Evolutionary conservation across 1,284 basidiomycete species (phyloP).

Genomic region (Paramarasmius palmivorus): DNA sequence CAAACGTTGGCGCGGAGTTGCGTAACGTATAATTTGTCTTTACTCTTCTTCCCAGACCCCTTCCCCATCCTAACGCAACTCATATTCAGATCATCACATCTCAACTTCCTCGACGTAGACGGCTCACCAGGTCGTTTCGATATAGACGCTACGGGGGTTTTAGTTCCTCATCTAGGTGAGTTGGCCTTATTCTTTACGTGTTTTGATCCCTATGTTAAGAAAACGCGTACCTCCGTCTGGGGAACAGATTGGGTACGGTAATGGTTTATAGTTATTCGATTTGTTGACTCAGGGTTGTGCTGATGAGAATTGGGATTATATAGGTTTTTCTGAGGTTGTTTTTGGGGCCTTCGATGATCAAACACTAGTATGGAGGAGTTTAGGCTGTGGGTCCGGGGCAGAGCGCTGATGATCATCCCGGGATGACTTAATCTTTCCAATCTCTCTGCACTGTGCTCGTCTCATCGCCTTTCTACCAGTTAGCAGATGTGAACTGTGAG

Average conservation of each 20-base stretch:
- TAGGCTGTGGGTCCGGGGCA: too few species aligned
- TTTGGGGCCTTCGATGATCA: conserved; percentile 25
- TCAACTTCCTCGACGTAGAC: conserved; percentile 64
- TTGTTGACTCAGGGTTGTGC: neutral
- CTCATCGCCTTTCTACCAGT: too few species aligned
- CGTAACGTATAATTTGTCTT: conserved; percentile 51
- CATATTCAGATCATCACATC: conserved; percentile 58
- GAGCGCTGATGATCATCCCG: too few species aligned
- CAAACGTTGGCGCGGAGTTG: conserved; percentile 50
- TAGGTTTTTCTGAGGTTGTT: conserved; percentile 28
- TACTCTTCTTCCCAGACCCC: conserved; percentile 23
- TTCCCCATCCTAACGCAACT: conserved; percentile 3
- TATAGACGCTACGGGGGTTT: conserved; percentile 17
- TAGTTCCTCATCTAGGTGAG: conserved; percentile 14
- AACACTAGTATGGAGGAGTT: too few species aligned
- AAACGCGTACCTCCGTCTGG: conserved; percentile 33
- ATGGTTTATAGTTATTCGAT: neutral
- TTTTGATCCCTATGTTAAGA: too few species aligned
- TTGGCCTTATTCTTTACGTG: neutral
- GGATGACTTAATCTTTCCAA: too few species aligned
- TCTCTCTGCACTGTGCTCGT: too few species aligned
- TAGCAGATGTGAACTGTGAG: too few species aligned
- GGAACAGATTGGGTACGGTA: conserved; percentile 34
- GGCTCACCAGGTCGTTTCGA: conserved; percentile 51
- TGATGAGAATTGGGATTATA: conserved; percentile 15